A percentile compares a stretch with the other conserved stretches of the same genome.
Evolutionary conservation across 495 filamentous ascomycete species (phyloP).

Genomic region (Rhizodiscina lignyota): DNA sequence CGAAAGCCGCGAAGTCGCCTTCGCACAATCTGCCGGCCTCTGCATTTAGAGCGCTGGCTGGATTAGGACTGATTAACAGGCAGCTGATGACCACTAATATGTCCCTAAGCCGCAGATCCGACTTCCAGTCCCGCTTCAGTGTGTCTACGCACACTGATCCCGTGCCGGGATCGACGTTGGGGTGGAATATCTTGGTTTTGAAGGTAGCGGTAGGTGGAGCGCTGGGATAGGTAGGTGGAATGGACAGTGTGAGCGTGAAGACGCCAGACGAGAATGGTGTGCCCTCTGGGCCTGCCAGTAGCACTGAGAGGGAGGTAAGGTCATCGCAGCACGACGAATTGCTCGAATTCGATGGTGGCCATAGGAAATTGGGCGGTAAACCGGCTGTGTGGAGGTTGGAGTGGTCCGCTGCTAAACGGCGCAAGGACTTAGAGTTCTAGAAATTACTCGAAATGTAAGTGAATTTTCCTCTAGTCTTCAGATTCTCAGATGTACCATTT

Average conservation of each 20-base stretch:
- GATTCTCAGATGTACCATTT: too few species aligned
- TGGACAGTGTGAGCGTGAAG: conserved; percentile 44
- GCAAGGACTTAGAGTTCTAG: conserved; percentile 33
- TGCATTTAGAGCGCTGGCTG: conserved; percentile 52
- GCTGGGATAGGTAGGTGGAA: conserved; percentile 47
- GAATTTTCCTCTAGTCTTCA: too few species aligned
- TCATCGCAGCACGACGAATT: conserved; percentile 28
- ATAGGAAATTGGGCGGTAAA: conserved; percentile 53
- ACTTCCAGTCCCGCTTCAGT: conserved; percentile 51
- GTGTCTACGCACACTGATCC: conserved; percentile 59
- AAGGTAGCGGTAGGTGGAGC: conserved; percentile 52
- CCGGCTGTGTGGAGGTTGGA: conserved; percentile 35
- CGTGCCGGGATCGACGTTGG: conserved; percentile 50
- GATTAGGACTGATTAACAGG: conserved; percentile 57
- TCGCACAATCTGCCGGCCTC: conserved; percentile 42
- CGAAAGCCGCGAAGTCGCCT: conserved; percentile 45
- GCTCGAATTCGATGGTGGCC: conserved; percentile 26
- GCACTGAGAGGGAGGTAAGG: conserved; percentile 39
- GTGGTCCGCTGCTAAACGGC: conserved; percentile 52
- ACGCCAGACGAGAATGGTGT: conserved; percentile 46
- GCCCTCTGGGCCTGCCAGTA: conserved; percentile 44
- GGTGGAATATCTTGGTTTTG: conserved; percentile 54
- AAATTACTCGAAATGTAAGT: too few species aligned
- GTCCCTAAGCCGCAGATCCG: conserved; percentile 42
- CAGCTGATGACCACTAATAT: conserved; percentile 52